These are phyloP conservation scores for Debaryomyces fabryi DNA, from an alignment of 1,139 yeast genomes.

Conservation along the genomic window DNA sequence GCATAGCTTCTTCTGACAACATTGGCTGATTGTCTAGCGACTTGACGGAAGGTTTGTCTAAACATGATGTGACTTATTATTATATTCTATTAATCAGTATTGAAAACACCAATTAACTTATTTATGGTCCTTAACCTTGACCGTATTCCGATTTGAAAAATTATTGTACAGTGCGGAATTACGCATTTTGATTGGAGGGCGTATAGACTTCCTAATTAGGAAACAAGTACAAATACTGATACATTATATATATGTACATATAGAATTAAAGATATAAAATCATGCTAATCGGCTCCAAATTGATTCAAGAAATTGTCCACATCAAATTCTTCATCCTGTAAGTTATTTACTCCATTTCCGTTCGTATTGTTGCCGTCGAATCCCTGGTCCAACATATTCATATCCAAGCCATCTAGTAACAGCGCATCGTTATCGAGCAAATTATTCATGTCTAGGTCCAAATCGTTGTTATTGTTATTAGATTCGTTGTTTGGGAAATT, in stretches of 20 bases:
- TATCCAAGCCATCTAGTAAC: constrained; percentile 47
- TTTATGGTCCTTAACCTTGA: constrained; percentile 3
- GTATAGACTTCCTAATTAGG: constrained; percentile 34
- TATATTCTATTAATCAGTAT: constrained; percentile 5
- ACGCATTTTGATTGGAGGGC: constrained; percentile 32
- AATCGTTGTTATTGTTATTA: constrained; percentile 16
- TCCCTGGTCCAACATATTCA: constrained; percentile 45
- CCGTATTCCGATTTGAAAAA: constrained; percentile 15
- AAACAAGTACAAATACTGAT: constrained; percentile 12
- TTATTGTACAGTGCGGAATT: constrained; percentile 10
- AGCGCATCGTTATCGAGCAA: constrained; percentile 47
- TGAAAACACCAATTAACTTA: constrained; percentile 1
- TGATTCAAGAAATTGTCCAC: constrained; percentile 52
- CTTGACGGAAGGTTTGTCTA: constrained; percentile 69
- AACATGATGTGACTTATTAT: constrained; percentile 47
- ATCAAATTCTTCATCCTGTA: constrained; percentile 41
- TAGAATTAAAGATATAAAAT: background rate
- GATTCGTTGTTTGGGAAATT: constrained; percentile 14
- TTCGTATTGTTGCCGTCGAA: constrained; percentile 25
- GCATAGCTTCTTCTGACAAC: constrained; percentile 84
- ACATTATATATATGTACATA: background rate
- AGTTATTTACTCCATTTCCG: constrained; percentile 25
- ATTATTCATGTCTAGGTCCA: constrained; percentile 45
- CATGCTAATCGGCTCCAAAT: constrained; percentile 38
- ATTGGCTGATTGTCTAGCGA: constrained; percentile 63